Evolutionary conservation across 371 early-diverging fungal species (phyloP), one percentile per base, ranked within the genome.

Genomic region (Mortierella sp.): DNA sequence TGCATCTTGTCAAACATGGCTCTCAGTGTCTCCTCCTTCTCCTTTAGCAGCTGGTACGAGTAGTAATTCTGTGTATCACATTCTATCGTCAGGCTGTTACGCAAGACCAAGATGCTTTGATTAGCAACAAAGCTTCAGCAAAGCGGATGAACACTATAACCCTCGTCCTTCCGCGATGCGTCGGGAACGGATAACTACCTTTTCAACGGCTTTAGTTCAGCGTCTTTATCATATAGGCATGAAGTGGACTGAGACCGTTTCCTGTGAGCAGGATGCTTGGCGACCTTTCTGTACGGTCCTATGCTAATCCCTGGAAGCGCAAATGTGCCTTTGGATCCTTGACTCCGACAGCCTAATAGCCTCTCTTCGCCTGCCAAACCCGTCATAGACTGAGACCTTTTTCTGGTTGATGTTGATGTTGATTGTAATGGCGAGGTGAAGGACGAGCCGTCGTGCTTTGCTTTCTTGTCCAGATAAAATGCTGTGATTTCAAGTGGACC

Each of bases 41-140:
- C 76, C 19, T 76, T 76, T 41, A 76, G 26, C 3, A 64, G 30
- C 12, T 69, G 70, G 27, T 76, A 69, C 2, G 69, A 68, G n/a
- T 69, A 69, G 32, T 76, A 76, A 14, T 50, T 76, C 44, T 64
- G 70, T 15, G 56, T 62, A n/a, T 73, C 75, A 46, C 75, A 73
- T 30, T 67, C 64, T 26, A 73, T 52, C 24, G 63, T 67, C 4
- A 67, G 23, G 26, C 75, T 73, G 26, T 34, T 8, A 21, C 0
- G 44, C 2, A 9, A 15, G 46, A 0, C 2, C 17, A 58, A 17
- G 27, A 41, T 37, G 2, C 12, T 11, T 12, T 15, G 14, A n/a
- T 47, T 26, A 49, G 37, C 9, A 1, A 53, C 23, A 0, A 4
- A 34, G 6, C 11, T 3, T 21, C 8, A 6, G 26, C 37, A 8